Conservation (phyloP, 345 rosid genomes). For the Euclidium syriacum region DNA sequence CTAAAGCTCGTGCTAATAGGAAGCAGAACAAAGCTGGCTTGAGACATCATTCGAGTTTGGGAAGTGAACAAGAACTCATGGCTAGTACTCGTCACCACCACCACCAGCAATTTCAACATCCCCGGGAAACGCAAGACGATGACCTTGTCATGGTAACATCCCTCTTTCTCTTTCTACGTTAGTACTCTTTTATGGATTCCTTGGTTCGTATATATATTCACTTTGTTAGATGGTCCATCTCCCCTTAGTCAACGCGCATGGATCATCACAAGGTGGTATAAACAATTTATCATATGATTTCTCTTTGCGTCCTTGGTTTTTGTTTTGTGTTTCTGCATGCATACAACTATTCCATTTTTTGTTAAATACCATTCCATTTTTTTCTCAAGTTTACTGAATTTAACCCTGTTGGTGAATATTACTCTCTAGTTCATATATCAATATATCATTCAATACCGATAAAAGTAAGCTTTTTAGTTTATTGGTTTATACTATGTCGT, state of each 20-base stretch:
- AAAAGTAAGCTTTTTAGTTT: too few species aligned
- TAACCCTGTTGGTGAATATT: too few species aligned
- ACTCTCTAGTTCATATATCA: too few species aligned
- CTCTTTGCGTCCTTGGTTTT: neutral
- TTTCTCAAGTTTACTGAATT: too few species aligned
- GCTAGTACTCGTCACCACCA: slow-evolving; percentile 26
- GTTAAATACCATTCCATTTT: too few species aligned
- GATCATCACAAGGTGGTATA: slow-evolving; percentile 32
- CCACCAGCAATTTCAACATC: slow-evolving; percentile 21
- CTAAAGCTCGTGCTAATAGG: slow-evolving; percentile 62
- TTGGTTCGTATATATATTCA: slow-evolving; percentile 14
- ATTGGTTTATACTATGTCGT: too few species aligned
- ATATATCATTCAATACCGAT: too few species aligned
- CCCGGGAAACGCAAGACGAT: slow-evolving; percentile 30
- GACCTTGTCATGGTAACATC: slow-evolving; percentile 48
- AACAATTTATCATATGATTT: neutral
- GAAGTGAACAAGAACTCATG: slow-evolving; percentile 44
- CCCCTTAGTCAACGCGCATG: slow-evolving; percentile 46
- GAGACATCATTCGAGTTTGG: slow-evolving; percentile 42
- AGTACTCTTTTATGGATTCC: neutral
- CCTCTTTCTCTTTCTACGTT: neutral
- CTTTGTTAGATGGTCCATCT: slow-evolving; percentile 29
- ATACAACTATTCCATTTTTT: too few species aligned
- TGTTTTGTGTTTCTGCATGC: neutral
- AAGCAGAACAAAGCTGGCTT: slow-evolving; percentile 49